Percentiles rank a stretch among this genome's conserved stretches.
Evolutionary conservation across 1,284 basidiomycete genomes (phyloP).

Genomic region (Ceratobasidium papillatum): DNA sequence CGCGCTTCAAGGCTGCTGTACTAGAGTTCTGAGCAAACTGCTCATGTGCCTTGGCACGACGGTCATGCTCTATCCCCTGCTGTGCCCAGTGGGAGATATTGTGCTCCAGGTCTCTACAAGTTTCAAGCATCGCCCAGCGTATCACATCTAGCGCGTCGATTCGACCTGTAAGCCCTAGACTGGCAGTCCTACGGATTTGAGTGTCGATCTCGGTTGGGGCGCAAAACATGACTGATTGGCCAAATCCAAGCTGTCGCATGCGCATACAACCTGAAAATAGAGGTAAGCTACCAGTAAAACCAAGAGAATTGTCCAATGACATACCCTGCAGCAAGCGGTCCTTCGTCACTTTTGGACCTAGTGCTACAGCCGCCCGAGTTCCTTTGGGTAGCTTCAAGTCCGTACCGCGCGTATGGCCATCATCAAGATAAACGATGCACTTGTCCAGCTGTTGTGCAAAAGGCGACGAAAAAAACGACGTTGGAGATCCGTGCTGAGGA

Average conservation of each 20-base stretch:
- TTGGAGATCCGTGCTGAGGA: constrained; percentile 54
- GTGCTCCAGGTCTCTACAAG: constrained; percentile 30
- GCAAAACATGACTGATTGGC: constrained; percentile 62
- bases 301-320: constrained; percentile 47
- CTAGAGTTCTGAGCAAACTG: constrained; percentile 6
- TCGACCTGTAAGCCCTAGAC: background rate
- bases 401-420: constrained; percentile 66
- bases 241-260: constrained; percentile 63
- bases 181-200: constrained; percentile 51
- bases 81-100: constrained; percentile 46
- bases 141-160: constrained; percentile 31
- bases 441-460: constrained; percentile 56
- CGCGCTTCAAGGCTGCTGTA: constrained; percentile 44
- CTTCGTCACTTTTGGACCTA: constrained; percentile 64
- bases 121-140: constrained; percentile 37
- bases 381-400: constrained; percentile 61
- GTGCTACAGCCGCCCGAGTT: constrained; percentile 61
- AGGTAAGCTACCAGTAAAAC: constrained; percentile 40
- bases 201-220: constrained; percentile 59
- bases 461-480: constrained; percentile 57
- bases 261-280: constrained; percentile 57
- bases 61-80: constrained; percentile 59
- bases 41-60: constrained; percentile 48
- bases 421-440: constrained; percentile 65
- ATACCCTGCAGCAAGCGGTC: constrained; percentile 64